These are phyloP conservation scores for Suillus luteus DNA, from an alignment of 768 basidiomycete species.

Conservation along the genomic window DNA sequence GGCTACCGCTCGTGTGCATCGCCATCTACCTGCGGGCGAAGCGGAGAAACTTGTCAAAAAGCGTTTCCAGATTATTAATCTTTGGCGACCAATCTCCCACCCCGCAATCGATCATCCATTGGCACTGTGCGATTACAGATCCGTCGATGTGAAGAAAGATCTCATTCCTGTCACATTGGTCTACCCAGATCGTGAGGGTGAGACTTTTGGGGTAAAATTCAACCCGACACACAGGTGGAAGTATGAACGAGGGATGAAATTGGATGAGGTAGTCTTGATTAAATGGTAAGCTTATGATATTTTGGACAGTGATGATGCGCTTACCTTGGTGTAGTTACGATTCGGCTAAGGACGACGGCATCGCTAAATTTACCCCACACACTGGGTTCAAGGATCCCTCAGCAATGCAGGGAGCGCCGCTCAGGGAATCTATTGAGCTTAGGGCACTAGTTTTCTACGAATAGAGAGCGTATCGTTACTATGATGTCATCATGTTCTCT, in stretches of 20 bases:
- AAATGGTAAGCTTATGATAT: constrained; percentile 43
- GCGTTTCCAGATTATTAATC: constrained; percentile 60
- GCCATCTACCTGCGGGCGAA: constrained; percentile 50
- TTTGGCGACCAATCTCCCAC: constrained; percentile 58
- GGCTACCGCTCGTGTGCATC: constrained; percentile 47
- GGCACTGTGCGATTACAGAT: constrained; percentile 52
- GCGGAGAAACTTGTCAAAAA: constrained; percentile 44
- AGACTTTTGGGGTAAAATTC: constrained; percentile 49
- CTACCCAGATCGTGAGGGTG: constrained; percentile 53
- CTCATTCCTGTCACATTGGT: constrained; percentile 46
- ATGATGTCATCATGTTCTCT: background rate
- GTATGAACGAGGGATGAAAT: constrained; percentile 47
- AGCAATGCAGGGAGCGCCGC: constrained; percentile 50
- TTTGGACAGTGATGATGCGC: background rate
- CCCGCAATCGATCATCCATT: constrained; percentile 54
- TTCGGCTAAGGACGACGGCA: constrained; percentile 45
- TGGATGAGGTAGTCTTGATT: constrained; percentile 52
- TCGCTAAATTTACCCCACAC: constrained; percentile 61
- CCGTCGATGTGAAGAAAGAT: constrained; percentile 44
- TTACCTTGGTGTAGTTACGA: constrained; percentile 35
- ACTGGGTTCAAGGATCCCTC: constrained; percentile 60
- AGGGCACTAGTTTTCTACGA: constrained; percentile 67
- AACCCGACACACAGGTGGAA: constrained; percentile 54
- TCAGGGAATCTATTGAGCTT: constrained; percentile 62
- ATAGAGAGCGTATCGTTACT: constrained; percentile 15